A percentile compares a stretch with the other conserved stretches of the same genome.
Conservation (phyloP, 371 early-diverging fungal genomes). For the Mortierella sp. region DNA sequence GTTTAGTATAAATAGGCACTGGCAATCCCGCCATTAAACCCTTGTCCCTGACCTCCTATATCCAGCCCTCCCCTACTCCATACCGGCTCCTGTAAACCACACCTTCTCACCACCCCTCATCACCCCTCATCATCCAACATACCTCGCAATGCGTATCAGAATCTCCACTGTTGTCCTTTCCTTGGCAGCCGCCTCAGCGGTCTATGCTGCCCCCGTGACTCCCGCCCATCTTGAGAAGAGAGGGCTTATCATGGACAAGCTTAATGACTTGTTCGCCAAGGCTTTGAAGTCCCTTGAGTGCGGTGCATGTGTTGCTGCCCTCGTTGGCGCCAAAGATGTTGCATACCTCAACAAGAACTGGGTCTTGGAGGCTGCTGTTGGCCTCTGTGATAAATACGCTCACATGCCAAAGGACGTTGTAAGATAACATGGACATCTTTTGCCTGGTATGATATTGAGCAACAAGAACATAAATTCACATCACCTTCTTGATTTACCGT, state of each 20-base stretch:
- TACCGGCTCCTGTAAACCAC: neutral
- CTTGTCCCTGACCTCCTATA: slow-evolving; percentile 46
- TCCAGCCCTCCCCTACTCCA: neutral
- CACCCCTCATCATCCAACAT: neutral
- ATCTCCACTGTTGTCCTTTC: slow-evolving; percentile 49
- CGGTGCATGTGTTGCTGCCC: slow-evolving; percentile 56
- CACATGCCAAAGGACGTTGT: slow-evolving; percentile 52
- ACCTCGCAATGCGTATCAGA: slow-evolving; percentile 28
- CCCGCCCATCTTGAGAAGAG: slow-evolving; percentile 47
- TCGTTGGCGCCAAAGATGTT: slow-evolving; percentile 43
- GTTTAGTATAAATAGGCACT: slow-evolving; percentile 32
- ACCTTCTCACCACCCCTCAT: neutral
- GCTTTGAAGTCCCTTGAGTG: slow-evolving; percentile 49
- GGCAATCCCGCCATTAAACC: neutral
- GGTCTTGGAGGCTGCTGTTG: slow-evolving; percentile 47
- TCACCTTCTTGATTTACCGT: neutral
- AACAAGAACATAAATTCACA: too few relatives aligned
- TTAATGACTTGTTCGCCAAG: slow-evolving; percentile 41
- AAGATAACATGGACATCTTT: slow-evolving; percentile 1
- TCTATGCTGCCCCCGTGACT: slow-evolving; percentile 42
- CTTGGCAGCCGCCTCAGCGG: slow-evolving; percentile 37
- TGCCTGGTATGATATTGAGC: too few relatives aligned
- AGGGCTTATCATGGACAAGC: slow-evolving; percentile 41
- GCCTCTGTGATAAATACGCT: slow-evolving; percentile 38
- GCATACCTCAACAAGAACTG: slow-evolving; percentile 52